Percentiles rank a stretch among this genome's conserved stretches.
These are phyloP conservation scores for Suhomyces kilbournensis DNA, from an alignment of 805 yeast species.

Conservation along the genomic window DNA sequence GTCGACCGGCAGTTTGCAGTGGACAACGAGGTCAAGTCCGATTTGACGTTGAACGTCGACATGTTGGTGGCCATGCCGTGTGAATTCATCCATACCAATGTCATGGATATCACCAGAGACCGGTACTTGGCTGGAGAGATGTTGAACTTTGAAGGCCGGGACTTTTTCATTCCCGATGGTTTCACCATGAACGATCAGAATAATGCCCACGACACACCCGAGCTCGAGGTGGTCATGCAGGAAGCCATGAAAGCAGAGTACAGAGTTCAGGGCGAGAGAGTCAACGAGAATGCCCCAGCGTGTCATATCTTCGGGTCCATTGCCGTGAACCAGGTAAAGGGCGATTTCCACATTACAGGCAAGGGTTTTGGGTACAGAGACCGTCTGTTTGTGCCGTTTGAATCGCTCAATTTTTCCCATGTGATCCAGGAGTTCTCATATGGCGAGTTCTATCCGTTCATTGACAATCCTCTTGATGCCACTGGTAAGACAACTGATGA, in stretches of 20 bases:
- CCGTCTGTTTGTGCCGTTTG: constrained; percentile 44
- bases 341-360: constrained; percentile 81
- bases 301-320: constrained; percentile 82
- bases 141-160: constrained; percentile 64
- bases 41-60: constrained; percentile 72
- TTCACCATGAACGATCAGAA: constrained; percentile 46
- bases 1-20: constrained; percentile 77
- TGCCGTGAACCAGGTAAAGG: constrained; percentile 81
- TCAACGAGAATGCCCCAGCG: constrained; percentile 62
- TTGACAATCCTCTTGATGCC: constrained; percentile 83
- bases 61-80: constrained; percentile 84
- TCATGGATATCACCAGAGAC: constrained; percentile 75
- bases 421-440: constrained; percentile 82
- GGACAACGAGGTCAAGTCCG: constrained; percentile 55
- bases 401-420: constrained; percentile 75
- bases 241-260: constrained; percentile 68
- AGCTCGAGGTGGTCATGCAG: constrained; percentile 61
- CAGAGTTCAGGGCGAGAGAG: constrained; percentile 39
- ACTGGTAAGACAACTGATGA: constrained; percentile 58
- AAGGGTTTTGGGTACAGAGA: constrained; percentile 64
- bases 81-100: constrained; percentile 67
- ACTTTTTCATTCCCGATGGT: constrained; percentile 52
- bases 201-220: constrained; percentile 53
- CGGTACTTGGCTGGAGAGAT: constrained; percentile 73
- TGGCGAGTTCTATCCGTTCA: constrained; percentile 84